Base-by-base conservation (phyloP, 1,284 basidiomycete species). In the Leccinum subrobustum region DNA sequence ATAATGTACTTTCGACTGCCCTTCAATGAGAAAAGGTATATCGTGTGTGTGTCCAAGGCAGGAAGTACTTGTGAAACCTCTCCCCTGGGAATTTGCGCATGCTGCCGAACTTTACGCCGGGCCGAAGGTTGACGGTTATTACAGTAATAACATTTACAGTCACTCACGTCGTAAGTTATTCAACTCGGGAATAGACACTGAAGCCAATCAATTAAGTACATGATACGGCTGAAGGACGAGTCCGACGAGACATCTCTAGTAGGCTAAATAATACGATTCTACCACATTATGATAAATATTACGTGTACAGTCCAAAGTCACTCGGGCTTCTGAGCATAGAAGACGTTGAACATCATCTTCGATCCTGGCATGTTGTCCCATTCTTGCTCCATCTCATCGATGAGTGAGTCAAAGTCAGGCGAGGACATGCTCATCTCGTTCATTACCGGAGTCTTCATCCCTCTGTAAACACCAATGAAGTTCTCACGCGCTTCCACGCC, bases 381-480 rank as follows among this genome's bases (percentile, higher is more conserved):
- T 35, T 58, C 57, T 27, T 35, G 52, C 35, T 58, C 57, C 52
- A 58, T 56, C 42, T 58, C 27, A 14, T 58, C 54, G 18, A 56
- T 16, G 31, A 58, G 57, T 20, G 23, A 56, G 47, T 58, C 57
- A 16, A 56, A 58, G 37, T 56, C 31, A 25, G 42, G 12, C 12
- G 42, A 44, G 14, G 57, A 48, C 29, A 58, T 33, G 23, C 42
- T 39, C 57, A 56, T 58, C 57, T 33, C 42, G 39, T 58, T 35
- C 53, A 58, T 52, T 3, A 58, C 57, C 1, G 57, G 53, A 27
- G 48, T 23, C 54, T 58, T 58, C 53, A 58, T 20, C 4, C 57
- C 57, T 35, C 31, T 56, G 25, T 58, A 33, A 18, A 58, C 53
- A 9, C 57, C 57, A 18, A 58, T 58, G 53, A 54, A 58, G n/a